phyloP scores from a whole-genome alignment of 2,329 filamentous ascomycete genomes.

The Trichoderma pleuroti region DNA sequence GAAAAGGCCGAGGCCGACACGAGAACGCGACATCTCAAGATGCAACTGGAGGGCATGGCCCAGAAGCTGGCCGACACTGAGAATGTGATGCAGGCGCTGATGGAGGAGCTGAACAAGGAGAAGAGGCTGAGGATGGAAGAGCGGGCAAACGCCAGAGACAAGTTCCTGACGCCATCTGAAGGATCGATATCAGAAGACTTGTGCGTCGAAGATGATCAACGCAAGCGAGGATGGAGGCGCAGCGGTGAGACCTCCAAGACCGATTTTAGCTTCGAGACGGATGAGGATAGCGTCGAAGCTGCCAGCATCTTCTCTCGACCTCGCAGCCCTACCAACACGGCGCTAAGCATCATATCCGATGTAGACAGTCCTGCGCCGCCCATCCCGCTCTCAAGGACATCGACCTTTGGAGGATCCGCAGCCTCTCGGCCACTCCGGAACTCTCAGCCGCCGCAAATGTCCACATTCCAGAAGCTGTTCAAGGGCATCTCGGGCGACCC shows the following conservation, averaged over 20 bases:
- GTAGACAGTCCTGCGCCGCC: conserved; percentile 24
- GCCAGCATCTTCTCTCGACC: conserved; percentile 60
- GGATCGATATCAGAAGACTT: conserved; percentile 51
- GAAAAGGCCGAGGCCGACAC: conserved; percentile 55
- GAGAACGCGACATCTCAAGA: conserved; percentile 51
- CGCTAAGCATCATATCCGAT: conserved; percentile 36
- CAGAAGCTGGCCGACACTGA: conserved; percentile 53
- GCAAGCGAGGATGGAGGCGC: conserved; percentile 40
- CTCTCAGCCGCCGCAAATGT: conserved; percentile 29
- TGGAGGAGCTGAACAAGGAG: conserved; percentile 51
- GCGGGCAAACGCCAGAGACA: conserved; percentile 28
- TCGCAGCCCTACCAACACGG: conserved; percentile 52
- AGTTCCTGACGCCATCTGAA: conserved; percentile 31
- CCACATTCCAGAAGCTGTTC: conserved; percentile 41
- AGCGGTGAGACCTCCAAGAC: conserved; percentile 44
- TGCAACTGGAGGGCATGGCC: conserved; percentile 59
- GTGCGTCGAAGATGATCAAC: conserved; percentile 50
- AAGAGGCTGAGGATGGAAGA: conserved; percentile 44
- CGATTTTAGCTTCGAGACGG: conserved; percentile 47
- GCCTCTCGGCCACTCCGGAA: conserved; percentile 36
- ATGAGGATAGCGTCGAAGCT: conserved; percentile 47
- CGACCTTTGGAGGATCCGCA: conserved; percentile 23
- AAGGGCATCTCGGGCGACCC: conserved; percentile 40
- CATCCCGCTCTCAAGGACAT: conserved; percentile 24
- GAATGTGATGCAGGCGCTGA: conserved; percentile 45